Base-by-base conservation (phyloP, 108 stramenopile genomes). In the Skeletonema potamos region DNA sequence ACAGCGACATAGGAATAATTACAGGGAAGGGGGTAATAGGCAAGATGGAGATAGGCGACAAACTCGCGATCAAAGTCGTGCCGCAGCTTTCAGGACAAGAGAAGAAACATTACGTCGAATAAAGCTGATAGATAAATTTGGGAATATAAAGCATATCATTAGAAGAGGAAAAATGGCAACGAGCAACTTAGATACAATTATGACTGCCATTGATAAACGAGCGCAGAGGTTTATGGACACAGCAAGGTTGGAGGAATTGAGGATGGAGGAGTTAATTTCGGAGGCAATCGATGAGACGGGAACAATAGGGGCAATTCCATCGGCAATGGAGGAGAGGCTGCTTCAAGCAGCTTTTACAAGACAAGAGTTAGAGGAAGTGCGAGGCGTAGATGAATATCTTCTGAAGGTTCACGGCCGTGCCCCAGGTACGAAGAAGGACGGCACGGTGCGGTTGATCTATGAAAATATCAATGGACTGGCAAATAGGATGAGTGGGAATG, bases 251-350 rank as follows among this genome's bases (percentile, higher is more conserved):
- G 32, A 22, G 27, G 58, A 1, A 27, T 17, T 62, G 13, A 1
- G 32, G 11, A 66, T 7, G 17, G 24, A 17, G 2, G 11, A 9
- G 12, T 26, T 56, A 7, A 18, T 37, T 12, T 9, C 10, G 10
- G 36, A 37, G 36, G 36, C 36, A 9, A 43, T 68, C 2, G 68
- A 68, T 68, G 68, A 68, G 41, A 58, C 68, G 0, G 68, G 57
- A 1, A 68, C 68, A 0, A 39, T 68, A 0, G 57, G 11, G 1
- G 58, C 26, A 5, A 6, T n/a, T 0, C 18, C 44, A 3, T 46
- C 44, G 1, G 5, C n/a, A 1, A 57, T 27, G 9, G 57, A 17
- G 22, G 24, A 26, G 58, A 68, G 36, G 58, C 39, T 27, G 8
- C 7, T 20, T 8, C 17, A 29, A 17, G 4, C n/a, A 0, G 3